Evolutionary conservation across 495 filamentous ascomycete genomes (phyloP).

Genomic region (Choiromyces venosus): DNA sequence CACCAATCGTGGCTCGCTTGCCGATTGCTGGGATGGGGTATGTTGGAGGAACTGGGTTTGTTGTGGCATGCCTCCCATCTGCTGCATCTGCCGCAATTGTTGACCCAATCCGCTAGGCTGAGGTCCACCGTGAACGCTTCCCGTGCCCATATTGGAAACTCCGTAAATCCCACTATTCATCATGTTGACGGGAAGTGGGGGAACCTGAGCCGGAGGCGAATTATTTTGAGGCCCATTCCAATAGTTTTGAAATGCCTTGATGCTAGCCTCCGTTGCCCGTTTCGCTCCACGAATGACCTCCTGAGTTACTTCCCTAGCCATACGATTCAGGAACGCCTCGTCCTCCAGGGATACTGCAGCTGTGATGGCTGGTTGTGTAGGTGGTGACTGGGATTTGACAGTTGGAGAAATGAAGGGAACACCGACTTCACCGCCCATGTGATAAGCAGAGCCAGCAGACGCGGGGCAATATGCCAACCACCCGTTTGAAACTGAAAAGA

Average conservation of each 20-base stretch:
- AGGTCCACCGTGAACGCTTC: conserved; percentile 22
- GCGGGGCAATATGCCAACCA: conserved; percentile 86
- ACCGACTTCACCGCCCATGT: conserved; percentile 58
- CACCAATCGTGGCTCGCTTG: conserved; percentile 68
- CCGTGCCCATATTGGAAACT: conserved; percentile 22
- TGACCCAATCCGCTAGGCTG: conserved; percentile 41
- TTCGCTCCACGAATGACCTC: conserved; percentile 82
- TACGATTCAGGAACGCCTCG: conserved; percentile 75
- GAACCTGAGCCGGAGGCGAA: conserved; percentile 14
- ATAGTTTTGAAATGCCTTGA: conserved; percentile 83
- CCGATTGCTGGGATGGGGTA: conserved; percentile 14
- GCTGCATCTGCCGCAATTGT: conserved; percentile 40
- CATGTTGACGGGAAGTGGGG: conserved; percentile 3
- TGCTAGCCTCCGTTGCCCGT: conserved; percentile 79
- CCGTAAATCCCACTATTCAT: conserved; percentile 16
- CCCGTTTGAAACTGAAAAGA: conserved; percentile 68
- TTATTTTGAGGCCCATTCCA: conserved; percentile 53
- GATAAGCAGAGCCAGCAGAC: conserved; percentile 59
- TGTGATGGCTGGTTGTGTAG: conserved; percentile 67
- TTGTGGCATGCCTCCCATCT: conserved; percentile 30
- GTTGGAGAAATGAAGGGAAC: conserved; percentile 56
- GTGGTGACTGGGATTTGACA: conserved; percentile 63
- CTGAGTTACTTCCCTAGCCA: conserved; percentile 82
- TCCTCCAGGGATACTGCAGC: conserved; percentile 70
- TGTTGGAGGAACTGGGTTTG: conserved; percentile 34